These are phyloP conservation scores for Ustilaginoidea virens DNA, from an alignment of 2,329 filamentous ascomycete genomes.

Conservation along the genomic window DNA sequence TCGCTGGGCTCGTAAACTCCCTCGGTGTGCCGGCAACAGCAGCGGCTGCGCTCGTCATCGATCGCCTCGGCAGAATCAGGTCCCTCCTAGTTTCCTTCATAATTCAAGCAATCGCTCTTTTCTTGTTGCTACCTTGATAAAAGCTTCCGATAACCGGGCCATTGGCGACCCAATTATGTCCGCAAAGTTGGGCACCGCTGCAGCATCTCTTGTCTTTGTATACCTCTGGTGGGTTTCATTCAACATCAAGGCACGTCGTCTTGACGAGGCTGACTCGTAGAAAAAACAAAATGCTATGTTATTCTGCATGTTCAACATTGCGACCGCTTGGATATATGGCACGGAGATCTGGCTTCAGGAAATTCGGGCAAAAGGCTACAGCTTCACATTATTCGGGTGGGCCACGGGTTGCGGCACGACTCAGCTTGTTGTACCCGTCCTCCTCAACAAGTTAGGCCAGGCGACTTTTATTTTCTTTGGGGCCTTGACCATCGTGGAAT, in stretches of 20 bases:
- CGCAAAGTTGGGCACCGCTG: conserved; percentile 8
- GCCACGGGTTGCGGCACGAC: conserved; percentile 40
- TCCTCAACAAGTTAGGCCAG: conserved; percentile 30
- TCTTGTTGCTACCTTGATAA: conserved; percentile 18
- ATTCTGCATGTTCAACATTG: conserved; percentile 19
- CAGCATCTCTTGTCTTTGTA: conserved; percentile 11
- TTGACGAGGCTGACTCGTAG: too few relatives aligned
- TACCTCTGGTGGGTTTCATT: conserved; percentile 11
- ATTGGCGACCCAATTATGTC: conserved; percentile 6
- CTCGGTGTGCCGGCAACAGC: conserved; percentile 35
- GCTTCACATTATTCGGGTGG: conserved; percentile 43
- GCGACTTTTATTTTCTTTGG: conserved; percentile 37
- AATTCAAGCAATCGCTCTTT: conserved; percentile 14
- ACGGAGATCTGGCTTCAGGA: conserved; percentile 42
- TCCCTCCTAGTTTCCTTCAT: conserved; percentile 15
- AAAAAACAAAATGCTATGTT: too few relatives aligned
- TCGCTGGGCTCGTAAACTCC: conserved; percentile 34
- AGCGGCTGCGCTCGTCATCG: conserved; percentile 33
- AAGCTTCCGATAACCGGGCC: conserved; percentile 9
- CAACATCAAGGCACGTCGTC: too few relatives aligned
- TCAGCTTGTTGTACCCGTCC: conserved; percentile 34
- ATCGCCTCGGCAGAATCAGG: conserved; percentile 26
- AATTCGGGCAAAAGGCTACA: conserved; percentile 40
- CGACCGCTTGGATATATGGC: conserved; percentile 17
- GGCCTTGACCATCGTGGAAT: conserved; percentile 32